A percentile compares a stretch with the other conserved stretches of the same genome.
Conservation (phyloP, 2,329 filamentous ascomycete genomes). For the Fusarium sp. region DNA sequence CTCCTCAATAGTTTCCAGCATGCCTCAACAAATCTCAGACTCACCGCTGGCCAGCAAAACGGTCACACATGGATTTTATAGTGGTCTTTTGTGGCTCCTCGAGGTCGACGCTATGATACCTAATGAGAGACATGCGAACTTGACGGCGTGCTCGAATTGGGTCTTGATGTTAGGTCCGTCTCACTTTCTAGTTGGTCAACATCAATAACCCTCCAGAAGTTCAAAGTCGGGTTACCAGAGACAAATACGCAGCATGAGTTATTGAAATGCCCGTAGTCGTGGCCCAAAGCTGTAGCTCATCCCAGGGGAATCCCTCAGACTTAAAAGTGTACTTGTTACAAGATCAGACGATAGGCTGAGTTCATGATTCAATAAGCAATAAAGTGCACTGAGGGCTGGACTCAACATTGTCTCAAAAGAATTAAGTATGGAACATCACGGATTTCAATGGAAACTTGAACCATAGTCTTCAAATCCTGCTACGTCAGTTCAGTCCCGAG, state of each 20-base stretch:
- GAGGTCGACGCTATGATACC: conserved; percentile 32
- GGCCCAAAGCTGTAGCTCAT: no score
- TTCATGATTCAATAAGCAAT: no score
- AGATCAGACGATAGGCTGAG: no score
- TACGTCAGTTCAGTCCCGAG: conserved; percentile 8
- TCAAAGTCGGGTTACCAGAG: no score
- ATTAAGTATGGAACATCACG: no score
- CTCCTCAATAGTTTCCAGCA: background rate
- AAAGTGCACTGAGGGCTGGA: no score
- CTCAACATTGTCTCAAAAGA: no score
- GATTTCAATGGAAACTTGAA: background rate
- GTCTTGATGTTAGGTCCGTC: conserved; percentile 17
- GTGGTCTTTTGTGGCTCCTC: conserved; percentile 33
- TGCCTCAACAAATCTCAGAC: conserved; percentile 39
- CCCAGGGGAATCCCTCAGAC: no score
- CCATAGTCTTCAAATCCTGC: background rate
- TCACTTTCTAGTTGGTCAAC: background rate
- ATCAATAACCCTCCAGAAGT: no score
- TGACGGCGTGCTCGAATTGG: conserved; percentile 29
- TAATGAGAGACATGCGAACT: conserved; percentile 36
- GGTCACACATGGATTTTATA: conserved; percentile 9
- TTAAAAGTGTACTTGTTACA: no score
- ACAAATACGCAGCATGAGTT: no score
- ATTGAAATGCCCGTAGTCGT: no score
- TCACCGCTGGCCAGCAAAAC: conserved; percentile 40